Evolutionary conservation across 1,284 basidiomycete genomes (phyloP).

Genomic region (Tylopilus sp.): DNA sequence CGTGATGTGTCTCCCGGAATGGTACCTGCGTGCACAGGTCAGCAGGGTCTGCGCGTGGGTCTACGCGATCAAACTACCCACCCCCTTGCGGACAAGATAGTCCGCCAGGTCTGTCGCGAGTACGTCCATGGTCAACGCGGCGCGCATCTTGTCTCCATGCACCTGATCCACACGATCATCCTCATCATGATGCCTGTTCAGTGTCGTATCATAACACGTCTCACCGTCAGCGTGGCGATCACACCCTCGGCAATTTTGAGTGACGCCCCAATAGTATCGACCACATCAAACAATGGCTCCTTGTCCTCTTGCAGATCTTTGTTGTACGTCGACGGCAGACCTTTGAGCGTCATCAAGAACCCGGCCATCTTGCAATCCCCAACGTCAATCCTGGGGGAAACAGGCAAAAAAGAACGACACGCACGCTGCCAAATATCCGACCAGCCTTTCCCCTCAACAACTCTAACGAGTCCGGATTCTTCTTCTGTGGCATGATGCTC

Average conservation of each 20-base stretch:
- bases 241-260: slow-evolving; percentile 94
- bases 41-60: neutral
- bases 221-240: slow-evolving; percentile 81
- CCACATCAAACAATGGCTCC: slow-evolving; percentile 93
- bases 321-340: slow-evolving; percentile 97
- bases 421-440: slow-evolving; percentile 87
- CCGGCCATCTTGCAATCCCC: slow-evolving; percentile 74
- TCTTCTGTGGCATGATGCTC: slow-evolving; percentile 99
- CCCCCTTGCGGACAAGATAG: slow-evolving; percentile 97
- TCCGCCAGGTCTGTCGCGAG: slow-evolving; percentile 97
- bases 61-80: slow-evolving; percentile 38
- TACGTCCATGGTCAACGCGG: slow-evolving; percentile 92
- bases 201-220: slow-evolving; percentile 13
- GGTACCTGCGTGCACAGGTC: slow-evolving; percentile 56
- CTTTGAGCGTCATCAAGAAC: slow-evolving; percentile 97
- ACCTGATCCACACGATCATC: slow-evolving; percentile 51
- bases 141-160: slow-evolving; percentile 84
- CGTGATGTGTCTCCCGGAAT: slow-evolving; percentile 98
- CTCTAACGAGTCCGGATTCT: slow-evolving; percentile 97
- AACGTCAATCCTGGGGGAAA: neutral
- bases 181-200: neutral
- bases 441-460: slow-evolving; percentile 94
- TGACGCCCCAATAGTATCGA: slow-evolving; percentile 87
- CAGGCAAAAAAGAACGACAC: slow-evolving; percentile 17
- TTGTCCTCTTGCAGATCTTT: slow-evolving; percentile 99